Conservation (phyloP, 768 basidiomycete genomes). For the Coprinellus micaceus region DNA sequence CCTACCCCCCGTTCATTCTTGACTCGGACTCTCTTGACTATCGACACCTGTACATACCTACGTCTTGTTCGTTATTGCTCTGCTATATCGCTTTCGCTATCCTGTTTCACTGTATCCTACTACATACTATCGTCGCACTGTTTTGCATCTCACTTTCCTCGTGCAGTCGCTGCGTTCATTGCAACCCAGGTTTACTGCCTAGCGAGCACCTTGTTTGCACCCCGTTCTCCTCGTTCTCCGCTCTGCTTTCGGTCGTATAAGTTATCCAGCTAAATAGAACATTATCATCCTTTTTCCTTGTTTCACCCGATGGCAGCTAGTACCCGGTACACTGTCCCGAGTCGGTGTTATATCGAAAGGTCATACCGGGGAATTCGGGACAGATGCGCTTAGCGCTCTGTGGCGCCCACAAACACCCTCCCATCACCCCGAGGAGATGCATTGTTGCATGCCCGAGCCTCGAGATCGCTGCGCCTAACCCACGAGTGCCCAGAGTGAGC, state of each 20-base stretch:
- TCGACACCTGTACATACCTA: background rate
- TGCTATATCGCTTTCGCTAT: slow-evolving; percentile 1
- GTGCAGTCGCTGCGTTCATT: background rate
- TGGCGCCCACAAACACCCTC: too few relatives aligned
- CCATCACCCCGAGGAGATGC: too few relatives aligned
- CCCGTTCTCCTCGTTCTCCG: background rate
- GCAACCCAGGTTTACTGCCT: background rate
- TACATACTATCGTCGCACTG: background rate
- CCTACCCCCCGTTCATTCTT: background rate
- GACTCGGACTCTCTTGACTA: background rate
- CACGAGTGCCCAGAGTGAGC: too few relatives aligned
- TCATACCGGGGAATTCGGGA: too few relatives aligned
- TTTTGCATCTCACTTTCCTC: background rate
- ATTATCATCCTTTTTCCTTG: too few relatives aligned
- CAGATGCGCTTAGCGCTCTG: too few relatives aligned
- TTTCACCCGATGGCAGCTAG: too few relatives aligned
- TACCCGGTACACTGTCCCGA: too few relatives aligned
- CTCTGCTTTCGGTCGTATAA: background rate
- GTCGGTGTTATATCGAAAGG: too few relatives aligned
- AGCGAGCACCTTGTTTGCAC: background rate
- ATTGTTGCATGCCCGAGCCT: too few relatives aligned
- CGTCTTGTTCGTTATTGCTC: background rate
- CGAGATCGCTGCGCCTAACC: too few relatives aligned
- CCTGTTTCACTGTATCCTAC: background rate
- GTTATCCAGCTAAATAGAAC: too few relatives aligned